These are phyloP conservation scores for Corynespora cassiicola DNA, from an alignment of 2,329 filamentous ascomycete species.

Conservation along the genomic window DNA sequence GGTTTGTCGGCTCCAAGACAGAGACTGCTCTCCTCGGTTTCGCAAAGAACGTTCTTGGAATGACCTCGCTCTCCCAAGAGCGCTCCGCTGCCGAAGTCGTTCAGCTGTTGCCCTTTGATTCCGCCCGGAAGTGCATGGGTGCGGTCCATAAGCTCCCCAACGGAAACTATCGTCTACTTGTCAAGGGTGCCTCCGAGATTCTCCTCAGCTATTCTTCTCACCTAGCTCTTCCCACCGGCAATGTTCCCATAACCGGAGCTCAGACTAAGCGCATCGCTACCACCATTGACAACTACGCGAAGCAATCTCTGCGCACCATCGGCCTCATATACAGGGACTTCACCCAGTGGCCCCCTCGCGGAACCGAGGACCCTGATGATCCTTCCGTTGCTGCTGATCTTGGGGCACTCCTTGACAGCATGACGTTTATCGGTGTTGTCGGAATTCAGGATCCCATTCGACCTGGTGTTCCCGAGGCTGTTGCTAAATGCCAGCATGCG, in stretches of 20 bases:
- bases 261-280: conserved; percentile 24
- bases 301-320: conserved; percentile 50
- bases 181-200: conserved; percentile 66
- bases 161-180: conserved; percentile 57
- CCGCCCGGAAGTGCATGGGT: conserved; percentile 62
- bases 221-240: conserved; percentile 16
- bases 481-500: conserved; percentile 71
- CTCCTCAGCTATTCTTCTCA: conserved; percentile 47
- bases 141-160: conserved; percentile 58
- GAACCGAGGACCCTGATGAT: conserved; percentile 20
- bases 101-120: conserved; percentile 62
- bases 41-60: conserved; percentile 57
- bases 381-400: conserved; percentile 57
- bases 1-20: conserved; percentile 63
- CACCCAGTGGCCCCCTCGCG: conserved; percentile 43
- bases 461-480: conserved; percentile 73
- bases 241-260: conserved; percentile 15
- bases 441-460: conserved; percentile 81
- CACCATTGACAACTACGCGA: conserved; percentile 45
- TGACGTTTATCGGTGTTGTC: conserved; percentile 72
- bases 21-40: conserved; percentile 61
- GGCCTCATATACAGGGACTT: conserved; percentile 49
- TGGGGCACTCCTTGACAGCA: conserved; percentile 70
- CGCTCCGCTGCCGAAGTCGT: conserved; percentile 55
- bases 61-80: conserved; percentile 54